These are phyloP conservation scores for Platanthera zijinensis DNA, from an alignment of 106 monocot species.

Conservation along the genomic window DNA sequence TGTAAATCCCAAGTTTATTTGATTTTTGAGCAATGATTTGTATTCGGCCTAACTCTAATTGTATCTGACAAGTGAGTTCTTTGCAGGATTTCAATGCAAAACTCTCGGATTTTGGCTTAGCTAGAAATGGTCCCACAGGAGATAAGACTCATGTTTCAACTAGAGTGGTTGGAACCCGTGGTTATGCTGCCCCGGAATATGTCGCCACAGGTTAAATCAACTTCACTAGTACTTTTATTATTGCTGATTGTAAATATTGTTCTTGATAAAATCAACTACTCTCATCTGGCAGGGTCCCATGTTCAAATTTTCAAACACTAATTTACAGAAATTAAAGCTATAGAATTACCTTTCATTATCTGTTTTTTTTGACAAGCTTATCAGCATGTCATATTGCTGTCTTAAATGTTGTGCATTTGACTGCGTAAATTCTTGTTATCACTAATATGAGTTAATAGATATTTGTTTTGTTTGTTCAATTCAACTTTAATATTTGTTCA, in stretches of 20 bases:
- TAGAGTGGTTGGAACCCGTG: conserved; percentile 67
- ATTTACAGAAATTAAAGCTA: not conserved
- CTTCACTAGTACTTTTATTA: not conserved
- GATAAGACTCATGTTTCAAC: conserved; percentile 93
- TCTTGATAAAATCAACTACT: not conserved
- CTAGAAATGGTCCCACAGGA: conserved; percentile 79
- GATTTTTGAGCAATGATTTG: no score
- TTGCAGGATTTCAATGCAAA: conserved; percentile 83
- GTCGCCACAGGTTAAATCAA: conserved; percentile 55
- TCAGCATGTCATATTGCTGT: not conserved
- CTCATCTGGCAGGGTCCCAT: not conserved
- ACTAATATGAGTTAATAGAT: no score
- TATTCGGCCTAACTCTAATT: not conserved
- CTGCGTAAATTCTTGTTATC: not conserved
- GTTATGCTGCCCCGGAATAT: conserved; percentile 95
- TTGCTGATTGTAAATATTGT: not conserved
- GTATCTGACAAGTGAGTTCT: not conserved
- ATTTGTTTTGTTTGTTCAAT: no score
- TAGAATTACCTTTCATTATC: not conserved
- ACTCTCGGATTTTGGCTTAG: conserved; percentile 90
- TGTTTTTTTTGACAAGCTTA: not conserved
- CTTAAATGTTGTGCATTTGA: not conserved
- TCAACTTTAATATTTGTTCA: no score
- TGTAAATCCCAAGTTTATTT: no score
- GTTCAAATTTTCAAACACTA: not conserved